Base-by-base conservation (phyloP, 2,329 filamentous ascomycete genomes). In the Sporothrix phasma region DNA sequence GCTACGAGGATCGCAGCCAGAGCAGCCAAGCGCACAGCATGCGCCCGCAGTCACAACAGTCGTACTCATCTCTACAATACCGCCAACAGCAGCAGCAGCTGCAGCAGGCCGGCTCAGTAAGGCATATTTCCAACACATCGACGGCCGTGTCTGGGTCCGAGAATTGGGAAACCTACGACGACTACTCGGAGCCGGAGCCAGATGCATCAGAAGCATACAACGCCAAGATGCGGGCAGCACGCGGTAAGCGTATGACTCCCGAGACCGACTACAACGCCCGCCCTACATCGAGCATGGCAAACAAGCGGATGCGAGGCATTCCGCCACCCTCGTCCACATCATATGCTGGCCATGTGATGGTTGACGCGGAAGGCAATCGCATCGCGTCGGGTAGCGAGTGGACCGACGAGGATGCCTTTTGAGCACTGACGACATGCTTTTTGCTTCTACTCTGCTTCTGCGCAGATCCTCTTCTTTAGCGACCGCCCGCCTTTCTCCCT, bases 151-250 rank as follows among this genome's bases (percentile, higher is more conserved):
- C 89, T 5, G 90, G 90, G 1, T 96, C 90, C 3, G 93, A 97
- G 76, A 97, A 97, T 74, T 97, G 93, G 93, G 93, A 97, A 76
- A 96, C 92, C 10, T 97, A 94, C 71, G 92, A 94, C 70, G 90
- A 96, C 73, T 85, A 83, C 68, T 91, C 88, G 66, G 88, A 91
- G 71, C 84, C 87, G 0, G 89, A 91, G 70, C 80, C 82, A 26
- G 92, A 96, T 72, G 84, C 83, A 0, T 87, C 86, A 3, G 90
- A 94, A 66, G 81, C 85, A 10, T 95, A 96, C 74, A 90, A 90
- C 71, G 88, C 89, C 68, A 91, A 90, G 74, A 78, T 92, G 62
- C 83, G 88, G 64, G 86, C 87, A 37, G 81, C 87, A 5, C 83
- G 85, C 41, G 81, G 81, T 69, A 92, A 91, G 76, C 82, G 88